phyloP scores from a whole-genome alignment of 2,329 filamentous ascomycete genomes.

The Chaetomium olivaceum region DNA sequence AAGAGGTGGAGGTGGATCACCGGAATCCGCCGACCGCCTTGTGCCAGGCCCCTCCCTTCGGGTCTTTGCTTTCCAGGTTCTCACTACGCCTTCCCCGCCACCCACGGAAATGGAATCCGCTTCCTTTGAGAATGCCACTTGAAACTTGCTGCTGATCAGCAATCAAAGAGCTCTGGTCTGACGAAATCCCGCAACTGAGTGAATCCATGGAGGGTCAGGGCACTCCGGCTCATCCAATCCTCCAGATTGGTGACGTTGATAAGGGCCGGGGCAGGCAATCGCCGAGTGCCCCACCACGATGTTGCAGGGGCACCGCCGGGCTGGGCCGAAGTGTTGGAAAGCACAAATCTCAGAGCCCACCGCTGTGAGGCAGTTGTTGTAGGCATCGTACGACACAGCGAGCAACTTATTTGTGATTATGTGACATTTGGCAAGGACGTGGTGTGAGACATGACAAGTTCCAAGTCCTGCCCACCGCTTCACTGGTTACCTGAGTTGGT shows the following conservation, averaged over 20 bases:
- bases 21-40: constrained; percentile 40
- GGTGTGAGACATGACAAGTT: background rate
- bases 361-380: background rate
- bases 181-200: background rate
- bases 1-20: constrained; percentile 32
- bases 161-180: background rate
- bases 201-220: background rate
- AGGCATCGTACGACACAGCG: constrained; percentile 1
- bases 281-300: background rate
- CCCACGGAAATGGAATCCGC: constrained; percentile 3
- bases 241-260: background rate
- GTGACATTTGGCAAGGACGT: background rate
- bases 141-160: background rate
- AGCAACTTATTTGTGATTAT: background rate
- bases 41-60: constrained; percentile 14
- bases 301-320: background rate
- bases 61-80: constrained; percentile 5
- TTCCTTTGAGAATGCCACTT: background rate
- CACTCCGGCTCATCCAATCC: background rate
- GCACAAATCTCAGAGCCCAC: background rate
- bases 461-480: background rate
- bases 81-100: constrained; percentile 10
- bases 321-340: background rate
- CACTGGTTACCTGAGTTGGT: too few relatives aligned
- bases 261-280: background rate